These are phyloP conservation scores for Ampelocalamus luodianensis DNA, from an alignment of 176 grass and related monocot genomes.

Conservation along the genomic window DNA sequence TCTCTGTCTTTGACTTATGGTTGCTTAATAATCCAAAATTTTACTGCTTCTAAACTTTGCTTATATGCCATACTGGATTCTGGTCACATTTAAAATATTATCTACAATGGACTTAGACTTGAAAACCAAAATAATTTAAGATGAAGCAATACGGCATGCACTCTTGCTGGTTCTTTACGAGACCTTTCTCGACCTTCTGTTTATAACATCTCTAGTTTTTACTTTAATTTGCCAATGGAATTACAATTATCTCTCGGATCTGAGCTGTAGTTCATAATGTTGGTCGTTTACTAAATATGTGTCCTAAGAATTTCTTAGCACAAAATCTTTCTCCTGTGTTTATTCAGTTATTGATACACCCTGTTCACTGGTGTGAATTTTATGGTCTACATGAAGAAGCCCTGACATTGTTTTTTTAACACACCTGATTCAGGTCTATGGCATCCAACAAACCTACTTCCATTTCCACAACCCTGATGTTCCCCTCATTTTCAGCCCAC, in stretches of 20 bases:
- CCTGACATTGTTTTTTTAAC: constrained; percentile 28
- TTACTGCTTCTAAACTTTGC: not conserved
- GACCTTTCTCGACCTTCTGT: not conserved
- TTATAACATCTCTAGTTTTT: not conserved
- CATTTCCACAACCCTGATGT: constrained; percentile 69
- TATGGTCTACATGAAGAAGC: not conserved
- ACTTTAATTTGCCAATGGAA: constrained; percentile 3
- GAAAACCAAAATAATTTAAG: constrained; percentile 27
- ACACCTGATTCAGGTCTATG: constrained; percentile 58
- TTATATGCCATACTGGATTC: not conserved
- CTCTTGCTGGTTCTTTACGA: not conserved
- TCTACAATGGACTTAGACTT: constrained; percentile 8
- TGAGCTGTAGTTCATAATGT: not conserved
- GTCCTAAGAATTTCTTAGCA: not conserved
- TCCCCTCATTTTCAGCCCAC: constrained; percentile 63
- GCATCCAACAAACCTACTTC: constrained; percentile 87
- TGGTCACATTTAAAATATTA: constrained; percentile 17
- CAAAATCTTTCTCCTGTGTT: not conserved
- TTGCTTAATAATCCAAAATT: not conserved
- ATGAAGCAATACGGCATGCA: not conserved
- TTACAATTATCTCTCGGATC: not conserved
- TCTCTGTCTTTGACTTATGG: constrained; percentile 19
- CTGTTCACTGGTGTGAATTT: not conserved
- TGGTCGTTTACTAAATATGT: not conserved
- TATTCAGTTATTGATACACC: not conserved